phyloP scores from a whole-genome alignment of 495 filamentous ascomycete genomes.

The Neurospora sp. region DNA sequence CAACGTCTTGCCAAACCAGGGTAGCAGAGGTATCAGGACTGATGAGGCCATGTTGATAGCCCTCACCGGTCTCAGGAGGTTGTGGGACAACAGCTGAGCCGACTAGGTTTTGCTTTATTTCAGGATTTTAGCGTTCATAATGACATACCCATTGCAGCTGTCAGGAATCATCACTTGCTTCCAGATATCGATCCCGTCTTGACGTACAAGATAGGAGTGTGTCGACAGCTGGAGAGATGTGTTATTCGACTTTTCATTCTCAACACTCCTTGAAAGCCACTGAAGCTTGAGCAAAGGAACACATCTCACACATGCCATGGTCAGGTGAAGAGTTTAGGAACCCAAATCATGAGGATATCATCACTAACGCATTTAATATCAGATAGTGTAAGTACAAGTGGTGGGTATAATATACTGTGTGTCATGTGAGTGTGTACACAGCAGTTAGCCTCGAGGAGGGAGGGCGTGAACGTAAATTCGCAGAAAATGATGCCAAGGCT shows the following conservation, averaged over 20 bases:
- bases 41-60: constrained; percentile 71
- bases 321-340: neutral
- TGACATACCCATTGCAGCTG: neutral
- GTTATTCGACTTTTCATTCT: neutral
- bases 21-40: constrained; percentile 65
- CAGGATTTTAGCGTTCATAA: neutral
- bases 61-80: constrained; percentile 46
- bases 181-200: neutral
- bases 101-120: neutral
- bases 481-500: neutral
- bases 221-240: neutral
- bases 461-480: neutral
- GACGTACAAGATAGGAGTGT: neutral
- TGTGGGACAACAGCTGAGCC: constrained; percentile 34
- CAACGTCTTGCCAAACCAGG: constrained; percentile 62
- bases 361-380: neutral
- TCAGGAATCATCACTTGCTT: neutral
- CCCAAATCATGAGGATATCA: neutral
- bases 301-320: neutral
- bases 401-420: neutral
- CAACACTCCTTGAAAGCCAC: neutral
- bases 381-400: neutral
- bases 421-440: neutral
- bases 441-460: neutral
- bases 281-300: neutral